These are phyloP conservation scores for Nitzschia sp. DNA, from an alignment of 108 stramenopile species.

Conservation along the genomic window DNA sequence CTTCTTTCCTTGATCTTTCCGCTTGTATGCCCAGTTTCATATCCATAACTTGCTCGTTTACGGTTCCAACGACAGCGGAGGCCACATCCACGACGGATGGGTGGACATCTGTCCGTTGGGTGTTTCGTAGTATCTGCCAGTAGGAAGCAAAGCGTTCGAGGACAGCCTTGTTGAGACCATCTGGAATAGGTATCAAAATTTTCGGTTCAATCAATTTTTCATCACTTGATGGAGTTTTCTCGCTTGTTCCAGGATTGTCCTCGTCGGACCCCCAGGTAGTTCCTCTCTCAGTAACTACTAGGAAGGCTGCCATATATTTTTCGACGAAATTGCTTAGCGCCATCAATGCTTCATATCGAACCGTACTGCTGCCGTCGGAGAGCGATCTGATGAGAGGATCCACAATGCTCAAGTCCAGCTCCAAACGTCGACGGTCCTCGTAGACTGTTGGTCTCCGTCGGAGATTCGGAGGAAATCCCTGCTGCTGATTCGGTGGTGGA, in stretches of 20 bases:
- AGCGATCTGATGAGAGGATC: constrained; percentile 30
- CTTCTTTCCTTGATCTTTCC: constrained; percentile 11
- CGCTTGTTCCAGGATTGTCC: constrained; percentile 3
- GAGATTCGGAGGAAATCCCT: not conserved
- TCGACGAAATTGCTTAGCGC: constrained; percentile 64
- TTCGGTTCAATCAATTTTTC: constrained; percentile 5
- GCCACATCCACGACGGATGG: constrained; percentile 62
- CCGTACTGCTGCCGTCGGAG: constrained; percentile 74
- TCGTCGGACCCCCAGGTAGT: not conserved
- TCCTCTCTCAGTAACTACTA: constrained; percentile 71
- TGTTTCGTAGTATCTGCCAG: constrained; percentile 67
- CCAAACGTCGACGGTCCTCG: constrained; percentile 40
- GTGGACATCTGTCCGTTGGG: constrained; percentile 81
- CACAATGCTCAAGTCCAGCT: constrained; percentile 41
- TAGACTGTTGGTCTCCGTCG: constrained; percentile 39
- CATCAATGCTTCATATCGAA: constrained; percentile 85
- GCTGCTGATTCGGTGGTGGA: constrained; percentile 7
- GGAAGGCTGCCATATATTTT: constrained; percentile 82
- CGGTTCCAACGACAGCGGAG: constrained; percentile 61
- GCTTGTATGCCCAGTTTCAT: constrained; percentile 34
- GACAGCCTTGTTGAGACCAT: constrained; percentile 34
- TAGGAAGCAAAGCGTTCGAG: constrained; percentile 57
- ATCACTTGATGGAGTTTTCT: constrained; percentile 29
- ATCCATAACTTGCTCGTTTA: constrained; percentile 69
- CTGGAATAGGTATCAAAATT: constrained; percentile 40